Base-by-base conservation (phyloP, 768 basidiomycete species). In the Lactarius psammicola region DNA sequence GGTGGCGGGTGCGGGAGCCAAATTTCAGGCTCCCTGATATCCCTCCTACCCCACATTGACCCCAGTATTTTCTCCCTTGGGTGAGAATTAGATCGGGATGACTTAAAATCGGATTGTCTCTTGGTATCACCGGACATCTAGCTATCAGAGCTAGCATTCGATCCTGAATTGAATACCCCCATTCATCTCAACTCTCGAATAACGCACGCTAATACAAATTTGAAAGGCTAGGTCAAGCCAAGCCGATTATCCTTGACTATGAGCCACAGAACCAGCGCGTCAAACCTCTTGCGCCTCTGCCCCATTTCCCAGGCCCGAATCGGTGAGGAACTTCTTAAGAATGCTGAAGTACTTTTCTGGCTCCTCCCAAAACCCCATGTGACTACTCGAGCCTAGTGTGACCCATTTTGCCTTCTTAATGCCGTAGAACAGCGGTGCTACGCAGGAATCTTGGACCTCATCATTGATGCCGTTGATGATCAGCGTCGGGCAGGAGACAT, bases 401-500 rank as follows among this genome's bases (percentile, higher is more conserved):
- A 44, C 54, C 17, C 40, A 40, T 18, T 40, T 40, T 17, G 40
- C 40, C 40, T 40, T 40, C 6, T 40, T 17, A 17, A 40, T 40
- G 40, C 38, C 15, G 38, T 40, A 40, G 15, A 40, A 40, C 44
- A 66, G 63, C 3, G 71, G 11, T 40, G 38, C 38, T 40, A 40
- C 38, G 38, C 38, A 40, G 38, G 38, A 40, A 10, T 40, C 38
- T 40, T 40, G 38, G 38, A 40, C 38, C n/a, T n/a, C n/a, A n/a
- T n/a, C n/a, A n/a, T n/a, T n/a, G n/a, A n/a, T n/a, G n/a, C n/a
- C n/a, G n/a, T 71, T 71, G 56, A 68, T 56, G 31, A 72, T 38
- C 28, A 72, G 63, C 36, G 67, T 70, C 13, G 71, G 69, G 30
- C 60, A 64, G 33, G 34, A 54, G 60, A 72, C 68, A 11, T 49